These are phyloP conservation scores for Aspergillus novofumigatus DNA, from an alignment of 2,329 filamentous ascomycete species.

Conservation along the genomic window DNA sequence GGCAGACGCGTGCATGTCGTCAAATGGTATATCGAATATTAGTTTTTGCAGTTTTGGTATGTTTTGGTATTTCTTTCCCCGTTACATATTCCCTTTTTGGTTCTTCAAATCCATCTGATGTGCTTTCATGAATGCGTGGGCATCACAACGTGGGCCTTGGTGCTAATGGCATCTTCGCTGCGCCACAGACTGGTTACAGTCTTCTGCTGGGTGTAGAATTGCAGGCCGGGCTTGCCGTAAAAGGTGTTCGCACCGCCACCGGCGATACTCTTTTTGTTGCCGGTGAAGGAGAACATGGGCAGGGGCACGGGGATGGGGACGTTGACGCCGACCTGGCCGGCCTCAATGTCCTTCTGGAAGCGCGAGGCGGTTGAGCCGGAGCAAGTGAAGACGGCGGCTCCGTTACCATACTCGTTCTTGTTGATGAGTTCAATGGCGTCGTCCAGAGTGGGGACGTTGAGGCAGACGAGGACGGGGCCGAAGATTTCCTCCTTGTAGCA, in stretches of 20 bases:
- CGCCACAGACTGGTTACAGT: slow-evolving; percentile 93
- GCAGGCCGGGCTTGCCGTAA: slow-evolving; percentile 86
- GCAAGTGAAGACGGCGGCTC: slow-evolving; percentile 62
- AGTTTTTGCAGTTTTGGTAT: not conserved
- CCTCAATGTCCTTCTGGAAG: slow-evolving; percentile 64
- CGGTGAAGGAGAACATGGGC: slow-evolving; percentile 62
- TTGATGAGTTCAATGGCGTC: slow-evolving; percentile 63
- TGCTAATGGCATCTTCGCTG: slow-evolving; percentile 75
- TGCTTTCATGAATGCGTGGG: slow-evolving; percentile 56
- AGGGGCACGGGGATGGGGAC: slow-evolving; percentile 61
- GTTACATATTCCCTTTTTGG: not conserved
- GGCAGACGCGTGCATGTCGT: not conserved
- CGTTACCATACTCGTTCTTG: slow-evolving; percentile 64
- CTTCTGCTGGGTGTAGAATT: slow-evolving; percentile 97
- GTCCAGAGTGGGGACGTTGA: slow-evolving; percentile 57
- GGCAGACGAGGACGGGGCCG: slow-evolving; percentile 61
- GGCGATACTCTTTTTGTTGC: slow-evolving; percentile 83
- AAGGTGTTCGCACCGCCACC: slow-evolving; percentile 91
- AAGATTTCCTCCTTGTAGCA: slow-evolving; percentile 67
- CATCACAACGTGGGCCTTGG: slow-evolving; percentile 86
- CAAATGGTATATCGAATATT: not conserved
- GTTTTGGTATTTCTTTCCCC: too few relatives aligned
- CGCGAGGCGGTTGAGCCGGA: slow-evolving; percentile 57
- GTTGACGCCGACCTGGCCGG: slow-evolving; percentile 64
- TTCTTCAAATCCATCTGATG: not conserved